A percentile compares a stretch with the other conserved stretches of the same genome.
Conservation (phyloP, 345 rosid genomes). For the Gynandropsis gynandra region DNA sequence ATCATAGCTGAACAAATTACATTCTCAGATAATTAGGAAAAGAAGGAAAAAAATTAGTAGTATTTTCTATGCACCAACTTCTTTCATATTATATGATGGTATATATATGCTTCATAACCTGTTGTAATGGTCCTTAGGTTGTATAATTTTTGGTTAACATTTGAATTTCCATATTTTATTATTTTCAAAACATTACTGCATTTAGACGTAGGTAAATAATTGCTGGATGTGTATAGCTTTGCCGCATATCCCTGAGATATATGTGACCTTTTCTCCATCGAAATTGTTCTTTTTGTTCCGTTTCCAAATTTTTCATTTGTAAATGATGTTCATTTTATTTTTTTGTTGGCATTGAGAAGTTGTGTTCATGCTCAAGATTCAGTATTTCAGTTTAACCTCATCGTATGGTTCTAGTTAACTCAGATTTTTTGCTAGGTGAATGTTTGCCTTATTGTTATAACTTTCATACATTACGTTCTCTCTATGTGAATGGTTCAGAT, state of each 20-base stretch:
- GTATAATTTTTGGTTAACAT: no score
- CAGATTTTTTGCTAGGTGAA: constrained; percentile 21
- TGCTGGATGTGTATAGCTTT: no score
- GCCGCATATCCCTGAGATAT: no score
- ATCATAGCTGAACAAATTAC: constrained; percentile 12
- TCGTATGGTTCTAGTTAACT: constrained; percentile 24
- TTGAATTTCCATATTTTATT: no score
- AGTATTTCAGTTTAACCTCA: constrained; percentile 14
- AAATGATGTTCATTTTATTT: background rate
- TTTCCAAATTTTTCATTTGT: background rate
- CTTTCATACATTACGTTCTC: constrained; percentile 23
- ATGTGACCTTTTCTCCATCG: no score
- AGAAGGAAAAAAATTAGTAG: constrained; percentile 6
- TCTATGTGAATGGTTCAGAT: constrained; percentile 44
- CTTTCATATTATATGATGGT: no score
- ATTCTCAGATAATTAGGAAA: constrained; percentile 6
- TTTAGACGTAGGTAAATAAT: no score
- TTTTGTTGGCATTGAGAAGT: background rate
- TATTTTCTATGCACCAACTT: no score
- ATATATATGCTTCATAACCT: no score
- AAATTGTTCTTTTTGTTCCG: no score
- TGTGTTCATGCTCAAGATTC: constrained; percentile 2
- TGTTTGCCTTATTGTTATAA: constrained; percentile 25
- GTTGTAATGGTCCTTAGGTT: no score
- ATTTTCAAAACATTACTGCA: no score